Evolutionary conservation across 2,329 filamentous ascomycete genomes (phyloP).

Genomic region (Verticillium nubilum): DNA sequence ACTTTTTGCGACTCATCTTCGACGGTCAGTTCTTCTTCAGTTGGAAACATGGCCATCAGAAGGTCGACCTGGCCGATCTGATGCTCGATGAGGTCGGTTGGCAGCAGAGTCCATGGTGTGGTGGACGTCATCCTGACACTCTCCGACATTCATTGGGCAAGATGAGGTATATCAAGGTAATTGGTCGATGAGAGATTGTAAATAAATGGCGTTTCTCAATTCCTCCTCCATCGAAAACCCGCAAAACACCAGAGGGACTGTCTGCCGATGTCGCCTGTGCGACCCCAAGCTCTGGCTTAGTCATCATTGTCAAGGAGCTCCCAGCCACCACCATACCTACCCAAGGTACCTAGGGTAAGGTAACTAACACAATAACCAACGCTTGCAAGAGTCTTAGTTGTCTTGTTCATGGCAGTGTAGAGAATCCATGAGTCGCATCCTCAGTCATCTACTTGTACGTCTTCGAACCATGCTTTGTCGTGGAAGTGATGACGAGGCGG

Average conservation of each 20-base stretch:
- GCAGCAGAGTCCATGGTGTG: conserved; percentile 18
- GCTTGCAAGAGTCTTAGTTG: too few relatives aligned
- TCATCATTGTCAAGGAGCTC: too few relatives aligned
- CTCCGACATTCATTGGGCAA: too few relatives aligned
- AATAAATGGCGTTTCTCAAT: not conserved
- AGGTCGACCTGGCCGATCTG: conserved; percentile 46
- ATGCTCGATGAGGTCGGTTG: conserved; percentile 37
- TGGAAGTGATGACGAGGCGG: not conserved
- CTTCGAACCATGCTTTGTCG: too few relatives aligned
- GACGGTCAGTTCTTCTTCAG: conserved; percentile 20
- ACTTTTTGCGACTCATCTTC: not conserved
- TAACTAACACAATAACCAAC: too few relatives aligned
- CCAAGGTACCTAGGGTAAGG: too few relatives aligned
- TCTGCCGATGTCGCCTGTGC: not conserved
- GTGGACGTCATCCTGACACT: not conserved
- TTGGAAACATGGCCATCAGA: conserved; percentile 45
- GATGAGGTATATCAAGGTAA: too few relatives aligned
- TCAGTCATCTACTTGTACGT: too few relatives aligned
- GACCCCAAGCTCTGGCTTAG: not conserved
- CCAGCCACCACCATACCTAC: too few relatives aligned
- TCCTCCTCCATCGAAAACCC: not conserved
- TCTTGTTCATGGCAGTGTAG: too few relatives aligned
- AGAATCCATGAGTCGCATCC: too few relatives aligned
- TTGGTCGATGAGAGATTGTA: too few relatives aligned
- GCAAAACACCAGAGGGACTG: not conserved